A percentile compares a stretch with the other conserved stretches of the same genome.
These are phyloP conservation scores for Phytophthora lateralis DNA, from an alignment of 352 stramenopile species.

Conservation along the genomic window DNA sequence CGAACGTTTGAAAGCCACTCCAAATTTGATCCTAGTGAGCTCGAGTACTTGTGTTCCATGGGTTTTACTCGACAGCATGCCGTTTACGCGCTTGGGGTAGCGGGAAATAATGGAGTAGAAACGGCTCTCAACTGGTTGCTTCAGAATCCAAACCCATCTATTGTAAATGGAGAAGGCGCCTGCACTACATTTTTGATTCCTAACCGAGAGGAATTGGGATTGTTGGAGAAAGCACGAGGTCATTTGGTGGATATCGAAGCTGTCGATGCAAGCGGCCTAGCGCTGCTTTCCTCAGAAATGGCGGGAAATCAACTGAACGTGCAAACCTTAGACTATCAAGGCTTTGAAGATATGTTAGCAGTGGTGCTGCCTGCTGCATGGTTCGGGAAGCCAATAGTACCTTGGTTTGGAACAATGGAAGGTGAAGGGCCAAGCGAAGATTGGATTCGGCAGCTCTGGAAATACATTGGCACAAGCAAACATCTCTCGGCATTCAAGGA, in stretches of 20 bases:
- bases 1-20: slow-evolving; percentile 37
- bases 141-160: slow-evolving; percentile 52
- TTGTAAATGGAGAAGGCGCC: slow-evolving; percentile 22
- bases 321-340: slow-evolving; percentile 49
- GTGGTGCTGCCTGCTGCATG: slow-evolving; percentile 53
- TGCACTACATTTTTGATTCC: slow-evolving; percentile 50
- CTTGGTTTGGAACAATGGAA: slow-evolving; percentile 25
- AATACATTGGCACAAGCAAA: slow-evolving; percentile 57
- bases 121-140: slow-evolving; percentile 70
- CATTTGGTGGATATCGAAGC: slow-evolving; percentile 51
- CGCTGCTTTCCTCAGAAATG: slow-evolving; percentile 41
- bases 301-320: slow-evolving; percentile 51
- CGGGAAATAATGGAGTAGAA: slow-evolving; percentile 50
- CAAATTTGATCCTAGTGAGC: slow-evolving; percentile 31
- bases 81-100: slow-evolving; percentile 39
- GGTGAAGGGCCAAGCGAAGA: slow-evolving; percentile 33
- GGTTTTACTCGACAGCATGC: slow-evolving; percentile 62
- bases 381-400: slow-evolving; percentile 39
- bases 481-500: slow-evolving; percentile 53
- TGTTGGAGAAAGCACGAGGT: slow-evolving; percentile 42
- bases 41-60: slow-evolving; percentile 69
- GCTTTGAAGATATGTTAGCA: slow-evolving; percentile 60
- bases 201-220: slow-evolving; percentile 45
- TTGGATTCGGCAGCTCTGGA: slow-evolving; percentile 72
- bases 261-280: slow-evolving; percentile 31